Evolutionary conservation across 768 basidiomycete species (phyloP), one percentile per base, ranked within the genome.

Genomic region (Tephrocybe sp.): DNA sequence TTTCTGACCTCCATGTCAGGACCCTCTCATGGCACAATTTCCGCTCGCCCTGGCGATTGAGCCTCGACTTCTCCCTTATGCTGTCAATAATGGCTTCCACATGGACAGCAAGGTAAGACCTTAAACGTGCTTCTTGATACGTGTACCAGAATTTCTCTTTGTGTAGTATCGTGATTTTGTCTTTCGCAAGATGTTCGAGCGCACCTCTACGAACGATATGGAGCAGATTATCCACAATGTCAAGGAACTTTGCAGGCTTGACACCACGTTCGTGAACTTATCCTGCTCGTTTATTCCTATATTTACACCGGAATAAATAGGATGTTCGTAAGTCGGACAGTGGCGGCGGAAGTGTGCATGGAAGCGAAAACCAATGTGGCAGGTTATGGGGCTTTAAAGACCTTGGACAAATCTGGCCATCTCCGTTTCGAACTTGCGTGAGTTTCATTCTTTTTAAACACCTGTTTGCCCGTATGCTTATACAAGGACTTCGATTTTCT

Each of bases 131-230:
- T 22, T 45, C 27, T 22, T 16, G n/a, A 16, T 8, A 10, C 25
- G 19, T 22, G 2, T 16, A 23, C n/a, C 10, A n/a, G 4, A 22
- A 12, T 15, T 11, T 18, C 18, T 18, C 10, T 25, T 18, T 43
- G 25, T 43, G 16, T 46, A 90, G 86, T 88, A 90, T 63, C 86
- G 87, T 39, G 83, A 90, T 61, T 91, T 89, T 58, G 82, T 91
- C n/a, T 89, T 91, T 62, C 84, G 88, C 40, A 88, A 88, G 64
- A 89, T 90, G 80, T 90, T 90, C 55, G 86, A 88, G 64, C 79
- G 80, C 53, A 73, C 75, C 15, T 57, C 74, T 1, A 68, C 76
- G 18, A 75, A 73, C 49, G 83, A 82, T 15, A 72, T 77, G 11
- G 77, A 82, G 30, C 85, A 87, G 44, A 85, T 90, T 44, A 74